Conservation (phyloP, 2,329 filamentous ascomycete species). For the Neoscytalidium dimidiatum region DNA sequence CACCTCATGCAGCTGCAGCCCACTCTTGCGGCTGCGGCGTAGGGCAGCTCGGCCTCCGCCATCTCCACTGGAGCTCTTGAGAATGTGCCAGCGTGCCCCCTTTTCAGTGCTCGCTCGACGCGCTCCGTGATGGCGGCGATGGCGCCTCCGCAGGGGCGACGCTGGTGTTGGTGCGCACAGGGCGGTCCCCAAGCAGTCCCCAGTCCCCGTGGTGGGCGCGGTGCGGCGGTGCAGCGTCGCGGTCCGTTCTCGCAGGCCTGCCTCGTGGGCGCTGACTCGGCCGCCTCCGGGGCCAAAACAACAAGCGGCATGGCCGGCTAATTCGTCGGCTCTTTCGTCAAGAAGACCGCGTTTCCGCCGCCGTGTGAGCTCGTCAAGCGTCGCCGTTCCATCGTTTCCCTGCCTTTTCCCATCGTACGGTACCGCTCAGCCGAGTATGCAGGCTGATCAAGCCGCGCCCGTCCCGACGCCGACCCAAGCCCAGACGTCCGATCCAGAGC, state of each 20-base stretch:
- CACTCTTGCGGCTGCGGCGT: background rate
- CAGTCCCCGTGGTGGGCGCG: background rate
- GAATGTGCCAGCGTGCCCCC: background rate
- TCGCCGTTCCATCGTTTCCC: background rate
- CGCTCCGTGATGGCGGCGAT: too few relatives aligned
- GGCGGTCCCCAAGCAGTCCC: background rate
- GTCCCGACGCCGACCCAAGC: background rate
- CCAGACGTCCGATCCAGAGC: background rate
- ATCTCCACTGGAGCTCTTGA: background rate
- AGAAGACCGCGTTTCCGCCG: background rate
- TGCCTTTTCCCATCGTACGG: background rate
- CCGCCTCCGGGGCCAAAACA: background rate
- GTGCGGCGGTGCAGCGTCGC: background rate
- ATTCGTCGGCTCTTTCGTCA: background rate
- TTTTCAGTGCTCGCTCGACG: too few relatives aligned
- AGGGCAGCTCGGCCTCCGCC: background rate
- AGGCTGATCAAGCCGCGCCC: background rate
- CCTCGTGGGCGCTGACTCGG: background rate
- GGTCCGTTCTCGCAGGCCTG: background rate
- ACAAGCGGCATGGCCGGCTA: background rate
- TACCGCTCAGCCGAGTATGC: constrained; percentile 2
- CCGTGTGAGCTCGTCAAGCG: background rate
- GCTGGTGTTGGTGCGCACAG: background rate
- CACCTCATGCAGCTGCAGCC: background rate
- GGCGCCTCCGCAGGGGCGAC: too few relatives aligned